These are phyloP conservation scores for Danielia reshetovae DNA, from an alignment of 805 yeast genomes.

Conservation along the genomic window DNA sequence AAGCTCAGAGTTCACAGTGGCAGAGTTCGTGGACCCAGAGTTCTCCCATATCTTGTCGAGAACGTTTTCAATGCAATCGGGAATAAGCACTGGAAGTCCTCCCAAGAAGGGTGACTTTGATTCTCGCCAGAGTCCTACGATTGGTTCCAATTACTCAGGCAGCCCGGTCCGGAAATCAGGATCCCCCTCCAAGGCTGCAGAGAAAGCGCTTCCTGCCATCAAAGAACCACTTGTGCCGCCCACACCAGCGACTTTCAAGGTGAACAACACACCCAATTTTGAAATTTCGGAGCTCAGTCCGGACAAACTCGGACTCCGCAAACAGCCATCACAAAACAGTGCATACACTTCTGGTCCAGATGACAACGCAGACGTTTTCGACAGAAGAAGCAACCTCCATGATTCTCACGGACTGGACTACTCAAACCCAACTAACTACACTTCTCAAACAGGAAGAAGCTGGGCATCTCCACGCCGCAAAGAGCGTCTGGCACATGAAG, in stretches of 20 bases:
- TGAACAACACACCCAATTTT: not conserved
- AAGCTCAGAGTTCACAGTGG: slow-evolving; percentile 17
- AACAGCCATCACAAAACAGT: slow-evolving; percentile 14
- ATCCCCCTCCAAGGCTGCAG: no score
- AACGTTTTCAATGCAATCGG: slow-evolving; percentile 16
- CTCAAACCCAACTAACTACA: slow-evolving; percentile 37
- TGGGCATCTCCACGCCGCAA: slow-evolving; percentile 44
- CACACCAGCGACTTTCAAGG: not conserved
- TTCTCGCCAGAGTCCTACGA: no score
- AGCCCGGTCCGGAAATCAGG: no score
- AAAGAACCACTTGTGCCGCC: not conserved
- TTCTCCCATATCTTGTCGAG: slow-evolving; percentile 18
- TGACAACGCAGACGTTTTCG: slow-evolving; percentile 15
- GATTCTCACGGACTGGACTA: slow-evolving; percentile 22
- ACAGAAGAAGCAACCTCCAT: slow-evolving; percentile 5
- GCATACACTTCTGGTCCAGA: no score
- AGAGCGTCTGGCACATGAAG: slow-evolving; percentile 26
- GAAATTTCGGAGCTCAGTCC: not conserved
- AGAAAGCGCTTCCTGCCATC: slow-evolving; percentile 12
- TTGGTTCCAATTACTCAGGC: no score
- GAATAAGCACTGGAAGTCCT: no score
- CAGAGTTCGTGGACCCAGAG: slow-evolving; percentile 34
- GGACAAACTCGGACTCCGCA: slow-evolving; percentile 3
- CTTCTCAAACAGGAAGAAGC: slow-evolving; percentile 26
- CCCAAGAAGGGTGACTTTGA: no score